These are phyloP conservation scores for Colletotrichum sojae DNA, from an alignment of 2,329 filamentous ascomycete species.

Conservation along the genomic window DNA sequence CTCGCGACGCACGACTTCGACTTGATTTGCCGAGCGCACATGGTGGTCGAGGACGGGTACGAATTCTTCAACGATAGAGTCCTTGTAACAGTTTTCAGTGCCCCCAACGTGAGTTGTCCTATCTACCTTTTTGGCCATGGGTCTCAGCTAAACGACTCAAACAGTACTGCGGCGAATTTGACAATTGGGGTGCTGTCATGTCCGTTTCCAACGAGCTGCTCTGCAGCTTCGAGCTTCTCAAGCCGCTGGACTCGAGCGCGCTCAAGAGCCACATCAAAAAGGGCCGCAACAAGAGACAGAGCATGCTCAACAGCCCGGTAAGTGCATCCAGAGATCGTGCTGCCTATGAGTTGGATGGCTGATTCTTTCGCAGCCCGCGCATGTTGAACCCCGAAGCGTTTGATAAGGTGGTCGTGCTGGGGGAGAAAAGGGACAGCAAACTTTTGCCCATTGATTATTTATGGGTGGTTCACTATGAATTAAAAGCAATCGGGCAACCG, in stretches of 20 bases:
- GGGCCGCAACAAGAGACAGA: slow-evolving; percentile 92
- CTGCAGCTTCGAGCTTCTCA: slow-evolving; percentile 97
- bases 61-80: slow-evolving; percentile 98
- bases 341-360: slow-evolving; percentile 9
- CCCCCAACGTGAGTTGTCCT: slow-evolving; percentile 84
- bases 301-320: slow-evolving; percentile 96
- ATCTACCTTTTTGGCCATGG: not conserved
- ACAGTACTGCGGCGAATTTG: slow-evolving; percentile 98
- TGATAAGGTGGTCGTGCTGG: slow-evolving; percentile 45
- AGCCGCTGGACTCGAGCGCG: slow-evolving; percentile 94
- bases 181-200: slow-evolving; percentile 99
- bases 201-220: slow-evolving; percentile 93
- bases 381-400: slow-evolving; percentile 70
- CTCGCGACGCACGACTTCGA: slow-evolving; percentile 96
- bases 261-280: slow-evolving; percentile 99
- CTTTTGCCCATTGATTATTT: slow-evolving; percentile 10
- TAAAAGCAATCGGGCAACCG: slow-evolving; percentile 39
- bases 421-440: slow-evolving; percentile 29
- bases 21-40: slow-evolving; percentile 95
- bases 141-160: slow-evolving; percentile 45
- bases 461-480: slow-evolving; percentile 31
- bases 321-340: slow-evolving; percentile 55
- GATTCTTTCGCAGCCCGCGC: slow-evolving; percentile 61
- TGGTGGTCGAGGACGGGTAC: slow-evolving; percentile 99
- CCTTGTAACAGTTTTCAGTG: slow-evolving; percentile 96